Evolutionary conservation across 805 yeast species (phyloP), one percentile per base, ranked within the genome.

Genomic region (Teunomyces gatunensis): DNA sequence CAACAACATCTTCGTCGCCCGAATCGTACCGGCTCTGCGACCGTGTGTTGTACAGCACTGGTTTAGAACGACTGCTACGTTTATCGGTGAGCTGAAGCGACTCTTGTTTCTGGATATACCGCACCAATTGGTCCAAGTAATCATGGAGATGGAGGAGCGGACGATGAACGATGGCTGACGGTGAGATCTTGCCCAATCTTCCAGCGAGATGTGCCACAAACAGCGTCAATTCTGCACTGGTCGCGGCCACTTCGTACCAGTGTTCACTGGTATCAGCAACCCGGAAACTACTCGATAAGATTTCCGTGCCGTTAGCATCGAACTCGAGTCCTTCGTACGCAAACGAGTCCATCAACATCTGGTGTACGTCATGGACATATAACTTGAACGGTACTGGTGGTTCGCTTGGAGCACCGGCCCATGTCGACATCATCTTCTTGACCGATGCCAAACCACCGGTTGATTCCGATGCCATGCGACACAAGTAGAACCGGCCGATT

Each of bases 281-380:
- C 35, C 7, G 42, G 40, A 37, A 37, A 5, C 9, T 17, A 2
- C 12, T 9, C 40, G 20, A 23, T 15, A n/a, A 48, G 1, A 67
- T 54, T 47, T 68, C 73, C 1, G 64, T 54, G 1, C 73, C 74
- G 3, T 55, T 48, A 3, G 48, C 56, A 50, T 65, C 67, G 44
- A 71, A 69, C 37, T 73, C 75, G 5, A 67, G 51, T 0, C 75
- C 76, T 32, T 62, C 64, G 4, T 39, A 50, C 2, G 50, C 48
- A 10, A 73, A 58, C 1, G 66, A 52, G 3, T 61, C 62, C 6
- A 50, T 48, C 40, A 73, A 55, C 61, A 68, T 57, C 21, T 55
- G 47, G 47, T 70, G 67, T 1, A 68, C 69, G 51, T 73, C 77
- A 45, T 72, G 71, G 12, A 73, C 77, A 48, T 71, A 73, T 27